Conservation (phyloP, 768 basidiomycete species). For the Rhodosporidiobolus odoratus region DNA sequence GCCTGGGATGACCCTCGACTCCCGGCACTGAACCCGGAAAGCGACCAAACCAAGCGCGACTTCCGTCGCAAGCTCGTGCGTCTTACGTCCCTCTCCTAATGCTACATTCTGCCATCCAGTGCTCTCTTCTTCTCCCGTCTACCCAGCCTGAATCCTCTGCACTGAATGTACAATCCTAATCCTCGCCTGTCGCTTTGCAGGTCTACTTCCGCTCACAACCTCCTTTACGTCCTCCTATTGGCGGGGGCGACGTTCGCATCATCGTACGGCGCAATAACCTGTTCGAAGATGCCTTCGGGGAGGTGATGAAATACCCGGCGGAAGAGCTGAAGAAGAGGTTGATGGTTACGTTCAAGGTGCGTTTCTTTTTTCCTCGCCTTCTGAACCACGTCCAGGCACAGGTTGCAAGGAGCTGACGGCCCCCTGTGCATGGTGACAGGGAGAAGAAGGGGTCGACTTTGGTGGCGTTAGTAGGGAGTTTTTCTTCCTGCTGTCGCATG, state of each 20-base stretch:
- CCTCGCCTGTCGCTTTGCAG: not conserved
- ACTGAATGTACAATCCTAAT: too few relatives aligned
- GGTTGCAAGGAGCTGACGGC: too few relatives aligned
- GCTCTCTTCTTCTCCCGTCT: not conserved
- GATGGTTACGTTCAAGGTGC: conserved; percentile 70
- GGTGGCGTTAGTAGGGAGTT: conserved; percentile 96
- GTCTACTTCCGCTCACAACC: conserved; percentile 99
- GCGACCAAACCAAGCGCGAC: conserved; percentile 99
- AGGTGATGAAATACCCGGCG: conserved; percentile 97
- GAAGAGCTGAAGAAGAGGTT: conserved; percentile 94
- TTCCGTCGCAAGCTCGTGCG: conserved; percentile 81
- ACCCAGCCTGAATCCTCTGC: too few relatives aligned
- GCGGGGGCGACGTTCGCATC: conserved; percentile 83
- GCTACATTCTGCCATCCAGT: too few relatives aligned
- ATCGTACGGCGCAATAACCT: conserved; percentile 95
- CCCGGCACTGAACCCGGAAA: conserved; percentile 88
- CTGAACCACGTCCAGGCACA: too few relatives aligned
- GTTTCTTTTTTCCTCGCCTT: too few relatives aligned
- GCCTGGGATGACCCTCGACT: conserved; percentile 98
- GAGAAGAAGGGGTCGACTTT: conserved; percentile 97
- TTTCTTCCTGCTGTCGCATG: conserved; percentile 98
- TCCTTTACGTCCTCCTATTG: conserved; percentile 85
- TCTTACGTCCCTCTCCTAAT: not conserved
- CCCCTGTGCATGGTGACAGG: too few relatives aligned
- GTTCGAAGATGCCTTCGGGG: conserved; percentile 97